Percentiles rank a stretch among this genome's conserved stretches.
Conservation (phyloP, 768 basidiomycete species). For the Pleurotus ostreatus region DNA sequence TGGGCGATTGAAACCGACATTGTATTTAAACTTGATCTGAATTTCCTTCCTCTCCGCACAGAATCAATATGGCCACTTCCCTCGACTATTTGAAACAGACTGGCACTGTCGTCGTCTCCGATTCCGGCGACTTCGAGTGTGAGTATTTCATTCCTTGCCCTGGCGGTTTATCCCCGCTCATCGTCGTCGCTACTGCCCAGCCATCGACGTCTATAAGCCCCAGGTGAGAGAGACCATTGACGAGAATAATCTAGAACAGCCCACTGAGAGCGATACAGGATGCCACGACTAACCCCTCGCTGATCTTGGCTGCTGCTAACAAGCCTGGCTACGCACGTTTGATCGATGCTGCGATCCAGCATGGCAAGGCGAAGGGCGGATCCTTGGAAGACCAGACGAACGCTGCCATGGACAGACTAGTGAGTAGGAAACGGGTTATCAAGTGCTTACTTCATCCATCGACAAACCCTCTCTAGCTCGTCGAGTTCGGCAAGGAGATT, state of each 20-base stretch:
- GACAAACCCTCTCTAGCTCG: conserved; percentile 54
- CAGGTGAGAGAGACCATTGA: conserved; percentile 42
- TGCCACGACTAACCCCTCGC: conserved; percentile 99
- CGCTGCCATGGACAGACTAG: conserved; percentile 85
- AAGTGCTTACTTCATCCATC: background rate
- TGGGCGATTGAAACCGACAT: no score
- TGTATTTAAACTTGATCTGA: no score
- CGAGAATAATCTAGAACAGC: no score
- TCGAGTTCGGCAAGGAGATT: conserved; percentile 97
- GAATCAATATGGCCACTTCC: conserved; percentile 61
- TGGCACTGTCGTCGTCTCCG: conserved; percentile 95
- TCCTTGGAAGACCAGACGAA: conserved; percentile 71
- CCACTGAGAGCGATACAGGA: conserved; percentile 44
- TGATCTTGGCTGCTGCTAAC: conserved; percentile 91
- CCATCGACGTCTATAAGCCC: conserved; percentile 95
- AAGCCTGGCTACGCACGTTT: conserved; percentile 79
- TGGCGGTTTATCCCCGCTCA: conserved; percentile 14
- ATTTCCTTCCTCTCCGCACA: no score
- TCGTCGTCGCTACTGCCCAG: conserved; percentile 35
- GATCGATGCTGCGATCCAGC: conserved; percentile 70
- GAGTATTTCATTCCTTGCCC: conserved; percentile 20
- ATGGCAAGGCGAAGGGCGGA: conserved; percentile 80
- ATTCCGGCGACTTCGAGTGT: conserved; percentile 96
- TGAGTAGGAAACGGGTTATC: conserved; percentile 30
- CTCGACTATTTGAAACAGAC: conserved; percentile 84